phyloP scores from a whole-genome alignment of 1,139 yeast species.

The Nakaseomyces uthaithaninus region DNA sequence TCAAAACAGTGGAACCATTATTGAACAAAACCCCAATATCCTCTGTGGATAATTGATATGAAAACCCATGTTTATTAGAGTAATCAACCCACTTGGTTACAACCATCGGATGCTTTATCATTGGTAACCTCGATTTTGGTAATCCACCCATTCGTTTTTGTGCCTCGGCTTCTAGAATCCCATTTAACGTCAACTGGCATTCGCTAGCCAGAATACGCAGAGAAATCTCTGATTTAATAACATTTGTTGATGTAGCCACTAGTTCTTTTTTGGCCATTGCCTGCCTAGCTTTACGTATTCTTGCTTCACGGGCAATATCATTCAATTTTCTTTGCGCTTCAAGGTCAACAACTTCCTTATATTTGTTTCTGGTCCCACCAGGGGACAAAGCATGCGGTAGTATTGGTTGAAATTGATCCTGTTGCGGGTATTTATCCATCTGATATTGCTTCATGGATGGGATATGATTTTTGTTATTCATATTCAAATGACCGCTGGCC shows the following conservation, averaged over 20 bases:
- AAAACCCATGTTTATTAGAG: constrained; percentile 90
- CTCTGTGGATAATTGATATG: constrained; percentile 84
- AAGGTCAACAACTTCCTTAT: constrained; percentile 53
- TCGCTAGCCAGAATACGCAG: constrained; percentile 38
- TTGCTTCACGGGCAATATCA: constrained; percentile 31
- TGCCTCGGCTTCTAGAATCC: constrained; percentile 37
- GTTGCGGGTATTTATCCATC: constrained; percentile 9
- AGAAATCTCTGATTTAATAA: constrained; percentile 31
- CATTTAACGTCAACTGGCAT: constrained; percentile 38
- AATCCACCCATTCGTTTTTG: constrained; percentile 36
- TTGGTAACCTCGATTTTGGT: constrained; percentile 29
- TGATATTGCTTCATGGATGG: constrained; percentile 9
- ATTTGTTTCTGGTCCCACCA: constrained; percentile 80
- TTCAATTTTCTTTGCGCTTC: constrained; percentile 30
- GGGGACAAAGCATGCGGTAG: constrained; percentile 89
- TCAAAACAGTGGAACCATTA: constrained; percentile 71
- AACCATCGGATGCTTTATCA: constrained; percentile 55
- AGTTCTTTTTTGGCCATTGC: constrained; percentile 27
- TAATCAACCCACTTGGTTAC: constrained; percentile 98
- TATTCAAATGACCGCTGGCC: constrained; percentile 38
- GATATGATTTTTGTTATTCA: constrained; percentile 32
- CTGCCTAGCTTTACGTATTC: constrained; percentile 32
- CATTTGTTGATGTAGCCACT: constrained; percentile 30
- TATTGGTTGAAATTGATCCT: constrained; percentile 36
- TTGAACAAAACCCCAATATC: constrained; percentile 89